These are phyloP conservation scores for Trichoderma arundinaceum DNA, from an alignment of 2,329 filamentous ascomycete genomes.

Conservation along the genomic window DNA sequence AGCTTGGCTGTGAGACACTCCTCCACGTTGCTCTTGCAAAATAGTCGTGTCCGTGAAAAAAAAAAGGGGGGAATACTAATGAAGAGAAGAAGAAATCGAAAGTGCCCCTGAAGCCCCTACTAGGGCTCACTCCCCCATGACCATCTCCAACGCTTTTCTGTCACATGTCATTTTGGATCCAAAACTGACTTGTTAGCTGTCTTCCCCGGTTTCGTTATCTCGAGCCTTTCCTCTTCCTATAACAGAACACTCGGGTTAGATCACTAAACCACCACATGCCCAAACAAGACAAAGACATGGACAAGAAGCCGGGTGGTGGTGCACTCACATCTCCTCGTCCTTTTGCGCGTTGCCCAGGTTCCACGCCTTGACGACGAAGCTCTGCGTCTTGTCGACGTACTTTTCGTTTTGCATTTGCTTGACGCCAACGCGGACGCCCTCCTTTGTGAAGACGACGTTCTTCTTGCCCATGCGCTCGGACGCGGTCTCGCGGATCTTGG, in stretches of 20 bases:
- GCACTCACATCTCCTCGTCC: constrained; percentile 36
- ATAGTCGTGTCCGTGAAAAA: background rate
- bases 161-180: constrained; percentile 1
- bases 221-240: constrained; percentile 20
- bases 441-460: constrained; percentile 76
- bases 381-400: constrained; percentile 76
- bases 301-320: no score
- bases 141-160: background rate
- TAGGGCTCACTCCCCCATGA: background rate
- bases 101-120: background rate
- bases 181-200: background rate
- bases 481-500: constrained; percentile 69
- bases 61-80: background rate
- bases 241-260: background rate
- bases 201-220: background rate
- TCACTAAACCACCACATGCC: no score
- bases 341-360: constrained; percentile 54
- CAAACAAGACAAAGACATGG: no score
- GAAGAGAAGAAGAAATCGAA: background rate
- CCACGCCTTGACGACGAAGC: constrained; percentile 69
- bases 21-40: background rate
- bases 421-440: constrained; percentile 73
- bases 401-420: constrained; percentile 71
- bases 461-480: constrained; percentile 74
- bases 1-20: background rate